Evolutionary conservation across 805 yeast genomes (phyloP), one percentile per base, ranked within the genome.

Genomic region (Grigorovia jiainica): DNA sequence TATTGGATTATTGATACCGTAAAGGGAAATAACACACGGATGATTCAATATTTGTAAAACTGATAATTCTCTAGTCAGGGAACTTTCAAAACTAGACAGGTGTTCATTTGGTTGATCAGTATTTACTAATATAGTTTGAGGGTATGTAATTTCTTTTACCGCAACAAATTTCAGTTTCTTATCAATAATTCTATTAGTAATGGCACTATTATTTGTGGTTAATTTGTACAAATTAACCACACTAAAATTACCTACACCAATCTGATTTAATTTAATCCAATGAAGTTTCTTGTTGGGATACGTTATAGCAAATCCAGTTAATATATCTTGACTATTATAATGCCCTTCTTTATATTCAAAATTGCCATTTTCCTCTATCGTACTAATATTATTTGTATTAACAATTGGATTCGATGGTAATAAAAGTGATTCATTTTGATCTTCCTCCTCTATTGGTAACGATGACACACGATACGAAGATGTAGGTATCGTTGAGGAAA

Each of bases 221-320:
- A 63, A 51, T 32, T 59, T 58, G 5, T 75, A 82, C 13, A 74
- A 52, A 15, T 74, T 68, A 9, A 83, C 92, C 7, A 68, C 70
- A 57, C 87, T 79, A 58, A 82, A 83, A 23, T 78, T 73, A 0
- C 94, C 94, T 17, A 65, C 51, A 1, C 94, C 94, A 4, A 83
- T 65, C 34, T 71, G 66, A 36, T 57, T 61, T 0, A 62, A 40
- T 41, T 63, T 63, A 20, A 50, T 52, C 73, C 74, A 70, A 19
- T 44, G 39, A 19, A 52, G 19, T 1, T 48, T 41, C 6, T 42
- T 36, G 7, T 52, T 44, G 9, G 51, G 23, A 36, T 51, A 39
- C 13, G 43, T 38, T 8, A 55, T 18, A 13, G 43, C 23, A 38
- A 41, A 59, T 2, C 59, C 61, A 6, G 45, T 42, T 13, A 58